Base-by-base conservation (phyloP, 306 rosid genomes). In the Styphnolobium japonicum region DNA sequence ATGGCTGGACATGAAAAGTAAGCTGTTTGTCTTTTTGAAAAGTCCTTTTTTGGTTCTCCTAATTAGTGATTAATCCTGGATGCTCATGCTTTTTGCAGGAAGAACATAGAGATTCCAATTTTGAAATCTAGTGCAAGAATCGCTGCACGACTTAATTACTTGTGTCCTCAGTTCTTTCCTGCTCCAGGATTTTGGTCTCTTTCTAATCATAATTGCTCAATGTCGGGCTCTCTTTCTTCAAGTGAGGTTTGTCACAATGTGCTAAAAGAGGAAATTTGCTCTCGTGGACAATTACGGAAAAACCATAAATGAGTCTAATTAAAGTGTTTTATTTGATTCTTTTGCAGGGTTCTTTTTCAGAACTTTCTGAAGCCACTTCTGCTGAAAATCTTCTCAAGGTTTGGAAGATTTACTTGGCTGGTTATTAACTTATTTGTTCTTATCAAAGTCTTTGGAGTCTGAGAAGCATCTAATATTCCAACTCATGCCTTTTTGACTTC, bases 381-480 rank as follows among this genome's bases (percentile, higher is more conserved):
- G 97, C 97, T 31, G 89, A 91, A 86, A 92, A 92, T 89, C 97
- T 95, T 76, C 94, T 91, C 7, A 95, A 95, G 98, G 98, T 95
- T 86, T 45, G 88, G 37, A 76, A 76, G 56, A 68, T 78, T 83
- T 60, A 51, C 39, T 53, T 76, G 66, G 42, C 49, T 66, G n/a
- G 43, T 79, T 29, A 16, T 67, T 84, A 58, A 31, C 39, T 61
- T 67, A 56, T 73, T 57, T 80, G 19, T 65, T 77, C 61, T 53
- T 40, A 31, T 33, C 42, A 36, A 80, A 23, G 56, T 82, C 49
- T 64, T 56, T 70, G 57, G 66, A 62, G 53, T 75, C 19, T 75
- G 45, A 67, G 22, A 31, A 29, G 78, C 40, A 9, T 73, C 34
- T 71, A 7, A 60, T 37, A 15, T 55, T 37, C 19, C 19, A 49